Evolutionary conservation across 2,329 filamentous ascomycete genomes (phyloP), one percentile per base, ranked within the genome.

Genomic region (Elsinoe batatas): DNA sequence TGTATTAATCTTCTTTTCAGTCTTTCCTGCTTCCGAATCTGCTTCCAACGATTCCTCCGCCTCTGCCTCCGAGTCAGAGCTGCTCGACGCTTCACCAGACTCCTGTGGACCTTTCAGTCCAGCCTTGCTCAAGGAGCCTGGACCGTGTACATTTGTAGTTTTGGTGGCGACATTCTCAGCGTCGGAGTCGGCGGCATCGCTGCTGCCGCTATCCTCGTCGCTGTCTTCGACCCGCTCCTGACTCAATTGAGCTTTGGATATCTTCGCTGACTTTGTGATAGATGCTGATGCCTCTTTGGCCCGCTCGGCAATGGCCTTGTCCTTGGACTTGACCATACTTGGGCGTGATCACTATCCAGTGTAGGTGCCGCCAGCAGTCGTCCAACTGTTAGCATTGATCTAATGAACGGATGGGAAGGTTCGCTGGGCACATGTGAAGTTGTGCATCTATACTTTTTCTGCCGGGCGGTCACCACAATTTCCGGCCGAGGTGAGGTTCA

Each of bases 231-330:
- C 59, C 30, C 44, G 30, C 26, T 56, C 49, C 20, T 62, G 56
- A n/a, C 62, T 58, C 8, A 53, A 50, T 22, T 63, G 60, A 2
- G 62, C 54, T 54, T 65, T 67, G 17, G 56, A 54, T 6, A 43
- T 44, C 26, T 58, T 58, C n/a, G 59, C 56, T 57, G 62, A 63
- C 43, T 59, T 61, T 7, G 58, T 53, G 47, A 61, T 61, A 17
- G 36, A n/a, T 18, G 36, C 36, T 18, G 36, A n/a, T 18, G 36
- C 36, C 44, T 18, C 15, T 22, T 12, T 18, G 15, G 60, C 62
- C 36, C 57, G 49, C 30, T 65, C 66, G 15, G 63, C 60, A 11
- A 46, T 47, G 40, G 66, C 66, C 49, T 65, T 68, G 10, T 11
- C 10, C 18, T 44, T 42, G 38, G 18, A 42, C 36, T 38, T 38